Base-by-base conservation (phyloP, 2,329 filamentous ascomycete species). In the Aspergillus luchuensis region DNA sequence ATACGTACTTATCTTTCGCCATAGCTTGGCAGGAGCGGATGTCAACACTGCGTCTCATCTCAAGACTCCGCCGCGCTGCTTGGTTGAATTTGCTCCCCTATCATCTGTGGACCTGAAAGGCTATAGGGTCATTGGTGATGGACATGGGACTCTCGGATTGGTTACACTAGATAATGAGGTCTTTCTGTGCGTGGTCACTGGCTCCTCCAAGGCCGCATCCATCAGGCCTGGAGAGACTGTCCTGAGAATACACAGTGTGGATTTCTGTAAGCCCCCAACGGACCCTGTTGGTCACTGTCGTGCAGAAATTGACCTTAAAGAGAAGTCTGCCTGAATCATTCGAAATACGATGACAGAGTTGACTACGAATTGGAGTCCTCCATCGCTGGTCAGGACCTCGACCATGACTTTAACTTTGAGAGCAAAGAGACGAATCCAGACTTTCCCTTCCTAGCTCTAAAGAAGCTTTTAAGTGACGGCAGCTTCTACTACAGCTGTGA, bases 401-500 rank as follows among this genome's bases (percentile, higher is more conserved):
- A 84, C 58, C 78, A 82, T 71, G 79, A 80, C 39, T 78, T 78
- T 61, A 76, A 77, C 17, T 76, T 78, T 58, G 87, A 89, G 59
- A 84, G 88, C 59, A 85, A 86, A 68, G 92, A 97, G 47, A 81
- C 86, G 45, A 78, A 88, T 25, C 76, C 91, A 30, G 92, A 97
- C 71, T 92, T 97, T 76, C 95, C 95, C 6, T 98, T 94, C 76
- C 81, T 92, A 69, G 91, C 95, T 49, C 78, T 99, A 61, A 93
- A 94, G 76, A 98, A 97, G 81, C 85, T 99, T 39, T 81, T 99
- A 58, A 90, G 91, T 72, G 93, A 96, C 74, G 93, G 94, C 25
- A 96, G 90, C 30, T 99, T 99, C 74, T 99, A 98, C 76, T 99
- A 97, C 79, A 97, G 92, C 73, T 91, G 92, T n/a, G 92, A 98